Conservation (phyloP, 179 eudicot species). For the Pouteria campechiana region DNA sequence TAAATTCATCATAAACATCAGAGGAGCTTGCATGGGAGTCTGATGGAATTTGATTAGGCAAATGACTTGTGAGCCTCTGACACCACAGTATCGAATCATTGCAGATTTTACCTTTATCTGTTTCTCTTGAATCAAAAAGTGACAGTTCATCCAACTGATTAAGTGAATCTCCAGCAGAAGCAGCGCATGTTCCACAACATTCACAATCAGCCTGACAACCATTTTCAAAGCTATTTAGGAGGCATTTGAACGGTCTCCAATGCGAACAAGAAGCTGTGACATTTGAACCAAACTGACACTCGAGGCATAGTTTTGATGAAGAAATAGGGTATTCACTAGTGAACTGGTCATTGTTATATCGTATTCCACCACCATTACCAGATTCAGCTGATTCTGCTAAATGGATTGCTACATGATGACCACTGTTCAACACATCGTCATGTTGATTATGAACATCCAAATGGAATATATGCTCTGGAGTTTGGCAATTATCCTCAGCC, state of each 20-base stretch:
- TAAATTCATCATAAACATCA: too few species aligned
- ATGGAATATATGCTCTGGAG: conserved; percentile 1
- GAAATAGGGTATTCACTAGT: too few species aligned
- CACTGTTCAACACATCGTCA: conserved; percentile 11
- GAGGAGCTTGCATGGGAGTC: too few species aligned
- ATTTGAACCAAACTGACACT: conserved; percentile 12
- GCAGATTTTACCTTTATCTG: too few species aligned
- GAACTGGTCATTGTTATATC: too few species aligned
- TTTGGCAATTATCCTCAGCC: conserved; percentile 2
- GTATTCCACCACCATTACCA: conserved; percentile 15
- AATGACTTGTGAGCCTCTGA: too few species aligned
- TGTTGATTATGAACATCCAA: conserved; percentile 5
- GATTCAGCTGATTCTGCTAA: conserved; percentile 19
- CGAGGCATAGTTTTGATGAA: conserved; percentile 9
- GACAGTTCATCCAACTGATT: too few species aligned
- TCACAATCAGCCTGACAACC: conserved; percentile 6
- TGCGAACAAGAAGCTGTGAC: conserved; percentile 4
- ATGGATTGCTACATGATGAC: conserved; percentile 13
- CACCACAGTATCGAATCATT: too few species aligned
- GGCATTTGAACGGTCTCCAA: conserved; percentile 1
- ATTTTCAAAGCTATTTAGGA: conserved; percentile 3
- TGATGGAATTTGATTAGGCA: too few species aligned
- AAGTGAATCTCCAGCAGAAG: too few species aligned
- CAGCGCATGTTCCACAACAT: too few species aligned
- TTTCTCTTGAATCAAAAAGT: too few species aligned